Conservation (phyloP, 2,329 filamentous ascomycete genomes). For the Furcasterigmium sp. region DNA sequence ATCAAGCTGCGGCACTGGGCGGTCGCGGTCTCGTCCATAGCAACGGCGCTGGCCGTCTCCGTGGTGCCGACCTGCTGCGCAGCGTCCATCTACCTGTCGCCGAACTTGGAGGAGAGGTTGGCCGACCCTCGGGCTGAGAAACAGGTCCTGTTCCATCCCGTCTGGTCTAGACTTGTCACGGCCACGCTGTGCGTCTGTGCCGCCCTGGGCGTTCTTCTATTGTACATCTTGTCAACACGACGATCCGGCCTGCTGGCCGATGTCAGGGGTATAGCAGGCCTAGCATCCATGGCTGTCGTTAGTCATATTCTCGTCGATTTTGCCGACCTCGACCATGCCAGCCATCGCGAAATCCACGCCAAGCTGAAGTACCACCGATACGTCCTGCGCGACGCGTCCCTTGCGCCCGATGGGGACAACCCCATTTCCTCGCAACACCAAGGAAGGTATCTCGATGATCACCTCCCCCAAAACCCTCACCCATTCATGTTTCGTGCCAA, state of each 20-base stretch:
- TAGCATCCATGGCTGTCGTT: slow-evolving; percentile 70
- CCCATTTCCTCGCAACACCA: slow-evolving; percentile 32
- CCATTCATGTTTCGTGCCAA: slow-evolving; percentile 61
- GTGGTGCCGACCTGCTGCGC: slow-evolving; percentile 65
- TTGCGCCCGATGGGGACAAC: slow-evolving; percentile 58
- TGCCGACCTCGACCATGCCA: slow-evolving; percentile 63
- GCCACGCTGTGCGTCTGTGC: slow-evolving; percentile 52
- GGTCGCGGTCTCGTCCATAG: slow-evolving; percentile 60
- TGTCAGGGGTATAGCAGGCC: slow-evolving; percentile 67
- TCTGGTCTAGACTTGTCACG: slow-evolving; percentile 59
- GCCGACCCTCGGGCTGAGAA: slow-evolving; percentile 39
- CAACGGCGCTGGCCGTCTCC: slow-evolving; percentile 60
- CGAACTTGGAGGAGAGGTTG: slow-evolving; percentile 40
- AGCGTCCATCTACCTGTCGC: slow-evolving; percentile 53
- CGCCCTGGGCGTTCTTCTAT: slow-evolving; percentile 48
- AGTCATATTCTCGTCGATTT: slow-evolving; percentile 72
- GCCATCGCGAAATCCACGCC: slow-evolving; percentile 61
- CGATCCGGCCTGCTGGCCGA: slow-evolving; percentile 63
- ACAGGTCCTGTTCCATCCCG: slow-evolving; percentile 46
- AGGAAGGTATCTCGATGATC: slow-evolving; percentile 42
- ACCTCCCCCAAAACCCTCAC: slow-evolving; percentile 57
- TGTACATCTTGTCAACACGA: slow-evolving; percentile 56
- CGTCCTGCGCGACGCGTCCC: slow-evolving; percentile 62
- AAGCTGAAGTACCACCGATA: slow-evolving; percentile 63
- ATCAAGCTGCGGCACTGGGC: slow-evolving; percentile 60